Conservation (phyloP, 257 asterid species). For the Nicotiana paniculata region DNA sequence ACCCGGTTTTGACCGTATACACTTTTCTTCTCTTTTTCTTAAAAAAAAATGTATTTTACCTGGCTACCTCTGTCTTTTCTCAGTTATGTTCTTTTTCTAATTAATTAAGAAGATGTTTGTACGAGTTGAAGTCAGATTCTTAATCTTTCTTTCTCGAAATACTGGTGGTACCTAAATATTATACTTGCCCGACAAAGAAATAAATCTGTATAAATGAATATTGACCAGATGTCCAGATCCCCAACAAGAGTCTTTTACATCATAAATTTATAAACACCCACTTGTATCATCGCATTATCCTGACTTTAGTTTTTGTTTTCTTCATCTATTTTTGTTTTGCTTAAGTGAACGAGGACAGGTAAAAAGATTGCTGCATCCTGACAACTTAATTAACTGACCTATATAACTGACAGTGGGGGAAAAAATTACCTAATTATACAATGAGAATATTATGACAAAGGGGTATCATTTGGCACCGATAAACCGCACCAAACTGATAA, state of each 20-base stretch:
- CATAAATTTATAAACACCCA: not conserved
- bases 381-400: not conserved
- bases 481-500: too few relatives aligned
- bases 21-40: too few relatives aligned
- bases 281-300: not conserved
- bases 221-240: not conserved
- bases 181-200: not conserved
- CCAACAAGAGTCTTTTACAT: not conserved
- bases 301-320: not conserved
- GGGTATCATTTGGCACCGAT: too few relatives aligned
- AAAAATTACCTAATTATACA: too few relatives aligned
- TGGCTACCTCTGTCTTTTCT: not conserved
- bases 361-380: not conserved
- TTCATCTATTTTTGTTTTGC: not conserved
- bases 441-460: too few relatives aligned
- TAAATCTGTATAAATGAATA: not conserved
- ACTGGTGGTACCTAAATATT: not conserved
- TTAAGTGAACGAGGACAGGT: not conserved
- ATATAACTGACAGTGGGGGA: not conserved
- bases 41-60: not conserved
- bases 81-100: not conserved
- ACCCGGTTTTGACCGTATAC: too few relatives aligned
- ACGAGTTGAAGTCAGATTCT: not conserved
- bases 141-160: not conserved
- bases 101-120: not conserved